Base-by-base conservation (phyloP, 441 rosid genomes). In the Arabidopsis lyrata region DNA sequence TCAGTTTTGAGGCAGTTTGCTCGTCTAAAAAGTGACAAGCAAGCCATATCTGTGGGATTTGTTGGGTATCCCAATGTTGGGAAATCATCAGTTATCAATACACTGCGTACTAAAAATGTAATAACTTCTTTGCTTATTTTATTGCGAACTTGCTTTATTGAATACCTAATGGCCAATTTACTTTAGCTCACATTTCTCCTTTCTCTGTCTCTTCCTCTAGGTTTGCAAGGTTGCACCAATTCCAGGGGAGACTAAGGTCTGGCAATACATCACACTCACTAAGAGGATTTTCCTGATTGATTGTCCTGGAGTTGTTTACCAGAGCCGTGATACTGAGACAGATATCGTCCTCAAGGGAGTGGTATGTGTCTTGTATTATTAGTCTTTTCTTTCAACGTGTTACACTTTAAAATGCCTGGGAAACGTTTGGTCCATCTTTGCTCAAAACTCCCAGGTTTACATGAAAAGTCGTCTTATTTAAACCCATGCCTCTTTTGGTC, bases 161-260 rank as follows among this genome's bases (percentile, higher is more conserved):
- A 47, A 27, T 5, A 4, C 32, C 4, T 0, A 29, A 60, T 63
- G 27, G 3, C 29, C 18, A 36, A 5, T 11, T n/a, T 22, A 58
- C 50, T 31, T 50, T 0, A 52, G 42, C 49, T 71, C 16, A 71
- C 12, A n/a, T 42, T 6, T 47, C 22, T 39, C 13, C 11, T 2
- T 48, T 9, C 34, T 20, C 2, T 38, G 5, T 35, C 8, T 36
- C 63, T 73, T 35, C 12, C 12, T 50, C 50, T 42, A 95, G 99
- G 98, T 95, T 69, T 92, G 99, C 87, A 95, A 90, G 83, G 99
- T 90, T 72, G 99, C 98, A 77, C 98, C 98, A 35, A 92, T 92
- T 75, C 98, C 98, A 0, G 98, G 98, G 70, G 98, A 92, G 86
- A 95, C 99, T 8, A 92, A 93, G 82, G 97, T 92, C 59, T 95